These are phyloP conservation scores for Apocynum venetum DNA, from an alignment of 257 asterid species.

Conservation along the genomic window DNA sequence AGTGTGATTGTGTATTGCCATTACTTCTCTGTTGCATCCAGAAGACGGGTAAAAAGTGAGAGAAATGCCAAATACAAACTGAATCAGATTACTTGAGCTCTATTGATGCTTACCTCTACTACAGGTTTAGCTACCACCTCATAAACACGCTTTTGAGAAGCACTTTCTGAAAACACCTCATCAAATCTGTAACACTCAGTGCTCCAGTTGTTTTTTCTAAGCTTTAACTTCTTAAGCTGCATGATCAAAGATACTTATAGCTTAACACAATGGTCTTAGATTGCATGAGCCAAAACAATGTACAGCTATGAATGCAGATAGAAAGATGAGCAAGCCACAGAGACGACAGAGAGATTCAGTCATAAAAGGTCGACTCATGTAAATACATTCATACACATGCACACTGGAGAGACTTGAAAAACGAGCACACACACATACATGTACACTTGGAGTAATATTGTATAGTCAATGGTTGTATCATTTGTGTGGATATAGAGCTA, in stretches of 20 bases:
- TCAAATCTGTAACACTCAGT: conserved; percentile 74
- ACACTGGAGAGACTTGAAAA: background rate
- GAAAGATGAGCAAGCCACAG: background rate
- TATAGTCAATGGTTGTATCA: background rate
- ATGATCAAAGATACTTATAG: conserved; percentile 7
- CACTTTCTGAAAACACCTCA: conserved; percentile 68
- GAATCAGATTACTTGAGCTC: background rate
- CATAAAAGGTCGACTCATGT: background rate
- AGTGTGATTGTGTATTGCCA: background rate
- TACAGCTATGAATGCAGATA: background rate
- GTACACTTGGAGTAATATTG: background rate
- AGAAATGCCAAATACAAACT: background rate
- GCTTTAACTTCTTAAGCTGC: conserved; percentile 77
- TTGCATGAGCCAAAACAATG: background rate
- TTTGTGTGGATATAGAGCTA: background rate
- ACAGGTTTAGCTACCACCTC: conserved; percentile 95
- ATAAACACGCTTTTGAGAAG: conserved; percentile 86
- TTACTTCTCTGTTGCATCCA: background rate
- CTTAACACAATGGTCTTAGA: background rate
- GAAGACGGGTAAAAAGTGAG: background rate
- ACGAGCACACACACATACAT: conserved; percentile 1
- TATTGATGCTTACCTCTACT: conserved; percentile 54
- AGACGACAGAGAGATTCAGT: background rate
- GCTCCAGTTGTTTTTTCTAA: conserved; percentile 88
- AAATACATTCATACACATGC: background rate